These are phyloP conservation scores for Boletus sp. DNA, from an alignment of 1,284 basidiomycete species.

Conservation along the genomic window DNA sequence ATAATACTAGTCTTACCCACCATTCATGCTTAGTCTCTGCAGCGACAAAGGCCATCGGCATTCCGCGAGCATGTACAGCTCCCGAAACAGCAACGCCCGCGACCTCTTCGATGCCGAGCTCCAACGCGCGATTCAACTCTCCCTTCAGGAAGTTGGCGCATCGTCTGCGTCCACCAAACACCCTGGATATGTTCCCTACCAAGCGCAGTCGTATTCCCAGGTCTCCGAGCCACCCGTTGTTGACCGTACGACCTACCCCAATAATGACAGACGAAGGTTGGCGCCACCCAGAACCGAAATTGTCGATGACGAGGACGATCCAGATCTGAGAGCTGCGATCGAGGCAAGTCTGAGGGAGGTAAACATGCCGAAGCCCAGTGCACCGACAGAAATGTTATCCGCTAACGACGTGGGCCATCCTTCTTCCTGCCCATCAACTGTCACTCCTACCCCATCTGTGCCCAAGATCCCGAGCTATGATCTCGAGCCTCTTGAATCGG, in stretches of 20 bases:
- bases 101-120: conserved; percentile 85
- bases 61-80: conserved; percentile 45
- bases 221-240: conserved; percentile 73
- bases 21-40: conserved; percentile 6
- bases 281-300: conserved; percentile 29
- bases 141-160: conserved; percentile 73
- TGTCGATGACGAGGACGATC: conserved; percentile 82
- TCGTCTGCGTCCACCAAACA: conserved; percentile 42
- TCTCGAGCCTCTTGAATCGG: conserved; percentile 72
- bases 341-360: conserved; percentile 91
- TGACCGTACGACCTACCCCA: conserved; percentile 48
- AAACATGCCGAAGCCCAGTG: conserved; percentile 74
- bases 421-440: conserved; percentile 44
- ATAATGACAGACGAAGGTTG: conserved; percentile 20
- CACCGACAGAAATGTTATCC: conserved; percentile 60
- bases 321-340: conserved; percentile 90
- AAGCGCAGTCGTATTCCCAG: conserved; percentile 55
- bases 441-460: conserved; percentile 37
- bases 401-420: conserved; percentile 43
- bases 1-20: not conserved
- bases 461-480: conserved; percentile 70
- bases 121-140: conserved; percentile 90
- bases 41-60: conserved; percentile 48
- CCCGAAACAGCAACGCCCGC: conserved; percentile 51
- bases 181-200: conserved; percentile 67